A percentile compares a stretch with the other conserved stretches of the same genome.
phyloP scores from a whole-genome alignment of 805 yeast species.

The Pichia gijzeniarum region DNA sequence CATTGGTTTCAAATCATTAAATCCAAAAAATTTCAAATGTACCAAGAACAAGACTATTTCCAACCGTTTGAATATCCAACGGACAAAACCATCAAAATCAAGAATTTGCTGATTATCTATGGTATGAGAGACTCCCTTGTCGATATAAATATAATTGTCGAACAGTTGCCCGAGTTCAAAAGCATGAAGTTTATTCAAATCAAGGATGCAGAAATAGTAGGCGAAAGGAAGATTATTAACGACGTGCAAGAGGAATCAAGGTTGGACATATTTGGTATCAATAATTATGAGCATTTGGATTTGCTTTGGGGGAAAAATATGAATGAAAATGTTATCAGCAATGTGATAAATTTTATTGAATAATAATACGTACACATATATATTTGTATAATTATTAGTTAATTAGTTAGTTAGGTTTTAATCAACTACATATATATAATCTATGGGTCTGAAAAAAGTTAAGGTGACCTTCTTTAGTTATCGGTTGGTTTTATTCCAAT shows the following conservation, averaged over 20 bases:
- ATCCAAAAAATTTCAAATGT: constrained; percentile 78
- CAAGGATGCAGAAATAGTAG: constrained; percentile 9
- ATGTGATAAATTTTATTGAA: constrained; percentile 30
- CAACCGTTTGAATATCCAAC: constrained; percentile 35
- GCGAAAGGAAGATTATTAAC: constrained; percentile 1
- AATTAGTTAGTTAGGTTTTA: no score
- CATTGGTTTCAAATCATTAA: constrained; percentile 93
- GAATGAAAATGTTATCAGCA: constrained; percentile 38
- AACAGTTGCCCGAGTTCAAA: constrained; percentile 33
- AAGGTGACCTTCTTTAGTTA: neutral
- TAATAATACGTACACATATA: no score
- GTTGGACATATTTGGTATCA: constrained; percentile 42
- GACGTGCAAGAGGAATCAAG: constrained; percentile 4
- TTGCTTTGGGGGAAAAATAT: constrained; percentile 86
- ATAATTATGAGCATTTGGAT: constrained; percentile 81
- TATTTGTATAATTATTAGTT: neutral
- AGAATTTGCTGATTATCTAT: constrained; percentile 69
- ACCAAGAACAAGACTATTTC: constrained; percentile 65
- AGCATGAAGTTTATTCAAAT: constrained; percentile 8
- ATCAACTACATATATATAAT: no score
- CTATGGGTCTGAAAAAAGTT: no score
- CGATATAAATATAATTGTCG: constrained; percentile 69
- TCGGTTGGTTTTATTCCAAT: constrained; percentile 32
- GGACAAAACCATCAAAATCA: constrained; percentile 46
- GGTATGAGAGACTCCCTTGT: constrained; percentile 83